phyloP scores from a whole-genome alignment of 768 basidiomycete species.

The Leccinum incarnatum region DNA sequence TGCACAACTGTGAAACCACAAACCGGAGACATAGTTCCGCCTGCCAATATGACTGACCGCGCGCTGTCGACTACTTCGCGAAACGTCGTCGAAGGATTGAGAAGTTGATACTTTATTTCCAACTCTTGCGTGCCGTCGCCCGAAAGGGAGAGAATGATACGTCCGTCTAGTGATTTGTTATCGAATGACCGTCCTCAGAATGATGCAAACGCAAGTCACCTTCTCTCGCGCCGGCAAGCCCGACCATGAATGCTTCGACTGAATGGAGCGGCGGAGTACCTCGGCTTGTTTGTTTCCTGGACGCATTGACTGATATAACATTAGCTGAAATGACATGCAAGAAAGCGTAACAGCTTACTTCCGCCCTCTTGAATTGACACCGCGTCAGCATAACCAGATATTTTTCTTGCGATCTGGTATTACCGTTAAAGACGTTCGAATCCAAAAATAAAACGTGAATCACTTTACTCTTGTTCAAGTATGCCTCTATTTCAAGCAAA shows the following conservation, averaged over 20 bases:
- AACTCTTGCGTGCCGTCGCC: conserved; percentile 39
- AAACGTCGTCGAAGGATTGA: conserved; percentile 90
- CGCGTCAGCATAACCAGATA: conserved; percentile 80
- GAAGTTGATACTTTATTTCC: conserved; percentile 84
- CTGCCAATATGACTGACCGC: conserved; percentile 84
- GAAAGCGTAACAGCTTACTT: conserved; percentile 12
- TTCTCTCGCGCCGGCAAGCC: conserved; percentile 75
- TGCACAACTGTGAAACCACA: conserved; percentile 14
- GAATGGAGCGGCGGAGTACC: conserved; percentile 73
- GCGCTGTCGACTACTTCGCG: conserved; percentile 79
- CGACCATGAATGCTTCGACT: conserved; percentile 76
- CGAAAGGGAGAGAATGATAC: conserved; percentile 58
- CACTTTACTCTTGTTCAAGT: conserved; percentile 85
- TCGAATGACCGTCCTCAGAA: neutral
- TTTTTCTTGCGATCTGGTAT: conserved; percentile 66
- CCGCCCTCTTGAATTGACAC: conserved; percentile 42
- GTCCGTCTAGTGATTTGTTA: conserved; percentile 57
- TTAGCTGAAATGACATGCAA: neutral
- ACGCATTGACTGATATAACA: conserved; percentile 3
- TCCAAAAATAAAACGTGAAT: conserved; percentile 34
- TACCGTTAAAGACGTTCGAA: neutral
- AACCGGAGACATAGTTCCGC: conserved; percentile 99
- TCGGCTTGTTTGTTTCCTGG: conserved; percentile 22
- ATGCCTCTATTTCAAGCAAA: conserved; percentile 75
- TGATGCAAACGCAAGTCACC: conserved; percentile 38